Evolutionary conservation across 768 basidiomycete species (phyloP).

Genomic region (Cyathus striatus): DNA sequence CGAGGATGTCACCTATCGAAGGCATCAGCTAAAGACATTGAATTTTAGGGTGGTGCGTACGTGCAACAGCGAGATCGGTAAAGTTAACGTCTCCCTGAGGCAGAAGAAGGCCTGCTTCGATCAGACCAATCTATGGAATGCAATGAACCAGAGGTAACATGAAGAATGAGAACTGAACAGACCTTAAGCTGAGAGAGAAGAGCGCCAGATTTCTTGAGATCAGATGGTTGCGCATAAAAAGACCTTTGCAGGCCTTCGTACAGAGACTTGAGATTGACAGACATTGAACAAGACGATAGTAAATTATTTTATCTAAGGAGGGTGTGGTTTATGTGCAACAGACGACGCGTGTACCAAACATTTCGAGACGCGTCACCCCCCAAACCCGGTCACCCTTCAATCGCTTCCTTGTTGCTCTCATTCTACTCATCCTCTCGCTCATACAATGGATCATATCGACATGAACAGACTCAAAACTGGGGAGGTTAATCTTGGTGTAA

Average conservation of each 20-base stretch:
- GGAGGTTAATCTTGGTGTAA: slow-evolving; percentile 94
- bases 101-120: slow-evolving; percentile 70
- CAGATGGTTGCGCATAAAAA: slow-evolving; percentile 60
- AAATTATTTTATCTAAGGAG: slow-evolving; percentile 11
- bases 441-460: slow-evolving; percentile 64
- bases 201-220: slow-evolving; percentile 61
- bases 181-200: slow-evolving; percentile 78
- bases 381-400: slow-evolving; percentile 11
- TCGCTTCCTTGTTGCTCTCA: slow-evolving; percentile 7
- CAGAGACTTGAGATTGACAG: slow-evolving; percentile 52
- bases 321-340: not conserved
- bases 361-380: slow-evolving; percentile 61
- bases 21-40: not conserved
- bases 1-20: slow-evolving; percentile 88
- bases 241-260: slow-evolving; percentile 65
- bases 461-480: slow-evolving; percentile 86
- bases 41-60: slow-evolving; percentile 35
- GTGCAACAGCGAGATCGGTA: slow-evolving; percentile 68
- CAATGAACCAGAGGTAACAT: too few species aligned
- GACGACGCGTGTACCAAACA: slow-evolving; percentile 33
- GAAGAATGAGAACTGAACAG: not conserved
- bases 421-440: slow-evolving; percentile 11
- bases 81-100: slow-evolving; percentile 62
- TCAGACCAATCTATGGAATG: slow-evolving; percentile 66
- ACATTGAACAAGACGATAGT: slow-evolving; percentile 30